Percentiles rank a stretch among this genome's conserved stretches.
phyloP scores from a whole-genome alignment of 2,329 filamentous ascomycete genomes.

The Teratosphaeria nubilosa region DNA sequence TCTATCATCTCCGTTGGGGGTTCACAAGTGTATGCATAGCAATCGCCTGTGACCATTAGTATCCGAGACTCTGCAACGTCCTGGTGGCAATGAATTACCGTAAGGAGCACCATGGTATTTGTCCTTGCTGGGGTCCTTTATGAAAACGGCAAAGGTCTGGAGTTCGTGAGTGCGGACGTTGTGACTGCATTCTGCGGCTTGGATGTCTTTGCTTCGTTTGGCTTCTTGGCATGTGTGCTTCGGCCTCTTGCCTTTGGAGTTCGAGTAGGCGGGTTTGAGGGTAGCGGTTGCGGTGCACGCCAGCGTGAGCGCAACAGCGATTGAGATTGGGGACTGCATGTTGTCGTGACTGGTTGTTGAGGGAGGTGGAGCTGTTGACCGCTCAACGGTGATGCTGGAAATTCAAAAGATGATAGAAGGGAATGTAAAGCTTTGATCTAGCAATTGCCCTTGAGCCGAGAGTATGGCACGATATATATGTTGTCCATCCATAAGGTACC shows the following conservation, averaged over 20 bases:
- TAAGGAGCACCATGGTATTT: constrained; percentile 25
- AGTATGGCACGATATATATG: neutral
- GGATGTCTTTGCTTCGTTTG: constrained; percentile 28
- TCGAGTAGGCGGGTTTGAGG: constrained; percentile 27
- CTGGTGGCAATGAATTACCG: neutral
- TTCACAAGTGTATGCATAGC: constrained; percentile 33
- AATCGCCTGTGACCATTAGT: constrained; percentile 33
- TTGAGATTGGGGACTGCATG: constrained; percentile 6
- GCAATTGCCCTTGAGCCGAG: neutral
- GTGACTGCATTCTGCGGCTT: constrained; percentile 34
- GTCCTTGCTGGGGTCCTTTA: constrained; percentile 39
- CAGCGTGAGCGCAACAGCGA: constrained; percentile 10
- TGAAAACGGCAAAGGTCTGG: constrained; percentile 33
- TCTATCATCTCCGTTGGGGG: constrained; percentile 25
- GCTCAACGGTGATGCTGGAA: neutral
- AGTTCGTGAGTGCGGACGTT: constrained; percentile 29
- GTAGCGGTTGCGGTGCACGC: constrained; percentile 22
- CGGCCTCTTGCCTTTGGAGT: constrained; percentile 28
- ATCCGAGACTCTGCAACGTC: neutral
- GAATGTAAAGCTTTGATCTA: neutral
- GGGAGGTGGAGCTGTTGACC: neutral
- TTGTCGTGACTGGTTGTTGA: neutral
- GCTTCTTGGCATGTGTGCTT: constrained; percentile 19
- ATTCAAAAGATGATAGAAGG: neutral
- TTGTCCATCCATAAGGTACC: neutral